Conservation (phyloP, 176 grass and related monocot species). For the Saccharum officinarum region DNA sequence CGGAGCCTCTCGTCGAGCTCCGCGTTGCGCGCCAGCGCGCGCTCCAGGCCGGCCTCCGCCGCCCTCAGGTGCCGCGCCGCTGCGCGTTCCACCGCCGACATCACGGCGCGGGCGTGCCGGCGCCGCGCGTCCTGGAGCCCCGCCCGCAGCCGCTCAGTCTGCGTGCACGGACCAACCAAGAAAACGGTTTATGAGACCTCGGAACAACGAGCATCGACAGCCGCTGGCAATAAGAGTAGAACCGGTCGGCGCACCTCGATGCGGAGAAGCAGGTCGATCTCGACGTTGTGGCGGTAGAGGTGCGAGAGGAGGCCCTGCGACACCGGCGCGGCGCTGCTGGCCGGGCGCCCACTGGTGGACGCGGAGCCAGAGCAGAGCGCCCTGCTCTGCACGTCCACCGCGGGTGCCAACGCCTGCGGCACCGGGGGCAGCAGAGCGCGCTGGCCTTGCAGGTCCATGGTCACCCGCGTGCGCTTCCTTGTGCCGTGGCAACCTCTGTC, state of each 20-base stretch:
- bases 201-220: no score
- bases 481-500: not conserved
- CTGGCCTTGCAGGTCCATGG: constrained; percentile 23
- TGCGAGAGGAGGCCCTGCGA: constrained; percentile 42
- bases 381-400: not conserved
- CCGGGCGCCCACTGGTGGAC: constrained; percentile 52
- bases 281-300: constrained; percentile 49
- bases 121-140: constrained; percentile 50
- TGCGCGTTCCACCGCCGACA: constrained; percentile 36
- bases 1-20: constrained; percentile 63
- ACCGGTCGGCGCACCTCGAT: constrained; percentile 38
- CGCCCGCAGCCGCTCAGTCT: constrained; percentile 57
- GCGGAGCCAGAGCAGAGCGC: constrained; percentile 18
- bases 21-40: constrained; percentile 32
- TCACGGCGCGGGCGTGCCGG: constrained; percentile 40
- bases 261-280: constrained; percentile 64
- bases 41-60: constrained; percentile 47
- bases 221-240: no score
- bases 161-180: not conserved
- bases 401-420: not conserved
- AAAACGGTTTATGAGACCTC: not conserved
- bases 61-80: constrained; percentile 30
- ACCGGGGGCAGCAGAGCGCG: not conserved
- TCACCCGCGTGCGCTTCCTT: constrained; percentile 23
- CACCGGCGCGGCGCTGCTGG: not conserved